Evolutionary conservation across 1,284 basidiomycete species (phyloP), one percentile per base, ranked within the genome.

Genomic region (Boletus albobrunnescens): DNA sequence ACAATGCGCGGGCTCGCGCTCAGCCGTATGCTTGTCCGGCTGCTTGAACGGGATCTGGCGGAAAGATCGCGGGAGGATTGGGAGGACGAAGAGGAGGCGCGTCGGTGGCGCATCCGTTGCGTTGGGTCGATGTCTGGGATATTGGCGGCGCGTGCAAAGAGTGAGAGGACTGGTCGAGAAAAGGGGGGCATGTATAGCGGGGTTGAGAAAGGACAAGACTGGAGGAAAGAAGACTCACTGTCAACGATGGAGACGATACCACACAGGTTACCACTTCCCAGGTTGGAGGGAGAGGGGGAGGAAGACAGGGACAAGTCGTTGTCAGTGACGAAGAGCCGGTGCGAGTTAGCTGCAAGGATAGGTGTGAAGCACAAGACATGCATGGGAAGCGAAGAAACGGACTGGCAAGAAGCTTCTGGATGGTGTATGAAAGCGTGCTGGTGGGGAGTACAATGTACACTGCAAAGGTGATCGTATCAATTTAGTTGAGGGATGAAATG

Each of bases 241-340:
- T 89, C 86, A 22, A 87, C 84, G 46, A 84, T 77, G n/a, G 87
- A 89, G 11, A 88, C 81, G 28, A 89, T 77, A 9, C 86, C 86
- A 7, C 73, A 79, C 9, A 86, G 71, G 52, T 75, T 78, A n/a
- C 76, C 73, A 45, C 47, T 67, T 24, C 61, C 62, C 1, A 56
- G 46, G 17, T 58, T 65, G 14, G 75, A 66, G 39, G 72, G 53
- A 16, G 71, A 58, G 10, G 72, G 76, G 16, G 77, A 78, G 6
- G 72, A 65, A 20, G 73, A 67, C 30, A 62, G 67, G 4, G 68
- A 32, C 20, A 53, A 59, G 16, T 75, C 72, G 36, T 84, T 82
- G 44, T 76, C 75, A 1, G 79, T 83, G n/a, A 89, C 78, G 57
- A 89, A 89, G 9, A 89, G 71, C 33, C 87, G 76, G 58, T 88